Percentiles rank a stretch among this genome's conserved stretches.
These are phyloP conservation scores for Xylaria cubensis DNA, from an alignment of 495 filamentous ascomycete genomes.

Conservation along the genomic window DNA sequence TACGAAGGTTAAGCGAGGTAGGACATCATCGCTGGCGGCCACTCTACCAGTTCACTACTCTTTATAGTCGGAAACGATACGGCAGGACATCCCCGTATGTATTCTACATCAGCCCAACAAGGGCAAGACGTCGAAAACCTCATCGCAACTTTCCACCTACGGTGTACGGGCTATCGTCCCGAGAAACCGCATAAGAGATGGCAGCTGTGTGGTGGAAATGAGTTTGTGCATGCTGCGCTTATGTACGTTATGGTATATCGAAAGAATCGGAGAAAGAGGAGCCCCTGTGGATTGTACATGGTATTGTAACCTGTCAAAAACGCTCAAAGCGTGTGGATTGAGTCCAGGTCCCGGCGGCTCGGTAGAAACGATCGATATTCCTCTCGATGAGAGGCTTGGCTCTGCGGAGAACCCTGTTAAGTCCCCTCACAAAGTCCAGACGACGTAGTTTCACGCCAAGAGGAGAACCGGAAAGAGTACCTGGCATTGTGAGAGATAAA, in stretches of 20 bases:
- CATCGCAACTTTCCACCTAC: not conserved
- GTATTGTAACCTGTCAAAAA: not conserved
- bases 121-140: not conserved
- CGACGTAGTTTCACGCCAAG: not conserved
- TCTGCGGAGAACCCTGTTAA: constrained; percentile 14
- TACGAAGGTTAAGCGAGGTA: not conserved
- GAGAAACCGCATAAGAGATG: constrained; percentile 8
- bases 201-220: constrained; percentile 22
- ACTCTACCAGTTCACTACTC: not conserved
- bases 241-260: not conserved
- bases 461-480: not conserved
- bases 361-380: not conserved
- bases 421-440: not conserved
- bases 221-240: constrained; percentile 11
- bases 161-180: constrained; percentile 11
- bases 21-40: not conserved
- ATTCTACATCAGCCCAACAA: not conserved
- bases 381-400: constrained; percentile 14
- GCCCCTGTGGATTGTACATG: not conserved
- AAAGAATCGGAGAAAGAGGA: constrained; percentile 5
- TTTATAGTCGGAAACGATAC: not conserved
- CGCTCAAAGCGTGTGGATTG: not conserved
- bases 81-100: not conserved
- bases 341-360: constrained; percentile 4
- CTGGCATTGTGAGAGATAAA: not conserved